Evolutionary conservation across 78 protist species (phyloP).

Genomic region (Planoprotostelium fungivorum): DNA sequence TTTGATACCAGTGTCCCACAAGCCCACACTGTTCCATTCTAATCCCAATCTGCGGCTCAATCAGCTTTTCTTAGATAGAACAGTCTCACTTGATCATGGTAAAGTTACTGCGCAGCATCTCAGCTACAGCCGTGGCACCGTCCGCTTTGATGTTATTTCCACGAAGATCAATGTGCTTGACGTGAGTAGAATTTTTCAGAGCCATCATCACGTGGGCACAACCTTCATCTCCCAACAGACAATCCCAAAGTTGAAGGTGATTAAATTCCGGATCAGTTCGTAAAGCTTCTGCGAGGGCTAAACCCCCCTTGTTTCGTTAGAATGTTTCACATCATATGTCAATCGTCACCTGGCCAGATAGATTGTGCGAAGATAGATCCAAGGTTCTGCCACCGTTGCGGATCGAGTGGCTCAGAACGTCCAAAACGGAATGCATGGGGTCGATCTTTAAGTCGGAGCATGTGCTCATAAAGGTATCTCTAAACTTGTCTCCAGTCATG

Average conservation of each 20-base stretch:
- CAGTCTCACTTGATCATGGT: background rate
- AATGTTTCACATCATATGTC: background rate
- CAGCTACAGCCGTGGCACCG: constrained; percentile 14
- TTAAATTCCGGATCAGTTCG: background rate
- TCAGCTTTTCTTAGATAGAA: background rate
- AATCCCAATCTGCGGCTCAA: background rate
- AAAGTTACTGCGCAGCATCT: background rate
- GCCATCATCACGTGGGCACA: background rate
- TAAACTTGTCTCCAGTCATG: background rate
- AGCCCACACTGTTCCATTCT: constrained; percentile 46
- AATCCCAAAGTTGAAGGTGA: background rate
- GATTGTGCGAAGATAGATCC: background rate
- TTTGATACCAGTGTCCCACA: constrained; percentile 16
- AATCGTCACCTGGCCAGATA: background rate
- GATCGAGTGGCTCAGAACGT: background rate
- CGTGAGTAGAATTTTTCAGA: background rate
- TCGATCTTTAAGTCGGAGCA: background rate
- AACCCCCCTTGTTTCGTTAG: background rate
- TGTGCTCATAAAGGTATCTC: background rate
- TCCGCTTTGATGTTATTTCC: constrained; percentile 20
- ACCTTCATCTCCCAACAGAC: constrained; percentile 8
- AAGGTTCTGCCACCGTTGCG: background rate
- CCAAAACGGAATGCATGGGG: background rate
- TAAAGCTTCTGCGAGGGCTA: background rate
- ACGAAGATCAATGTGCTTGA: constrained; percentile 3